These are phyloP conservation scores for Clarireedia monteithiana DNA, from an alignment of 2,329 filamentous ascomycete species.

Conservation along the genomic window DNA sequence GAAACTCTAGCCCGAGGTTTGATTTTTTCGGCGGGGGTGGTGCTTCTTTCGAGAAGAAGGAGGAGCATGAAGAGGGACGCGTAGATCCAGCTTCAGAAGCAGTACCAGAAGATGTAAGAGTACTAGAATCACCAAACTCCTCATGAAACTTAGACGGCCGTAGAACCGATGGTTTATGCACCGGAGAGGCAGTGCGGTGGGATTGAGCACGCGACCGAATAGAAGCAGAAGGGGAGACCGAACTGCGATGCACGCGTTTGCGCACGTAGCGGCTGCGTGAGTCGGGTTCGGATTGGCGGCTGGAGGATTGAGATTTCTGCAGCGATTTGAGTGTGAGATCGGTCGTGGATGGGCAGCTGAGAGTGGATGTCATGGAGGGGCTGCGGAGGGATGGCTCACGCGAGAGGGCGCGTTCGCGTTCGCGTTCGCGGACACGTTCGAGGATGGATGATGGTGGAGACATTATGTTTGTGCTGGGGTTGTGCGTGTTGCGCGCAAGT, in stretches of 20 bases:
- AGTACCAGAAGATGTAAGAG: too few species aligned
- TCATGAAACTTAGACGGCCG: too few species aligned
- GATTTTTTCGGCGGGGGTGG: too few species aligned
- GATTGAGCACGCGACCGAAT: too few species aligned
- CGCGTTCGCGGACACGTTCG: background rate
- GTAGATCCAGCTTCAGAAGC: too few species aligned
- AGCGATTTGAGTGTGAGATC: background rate
- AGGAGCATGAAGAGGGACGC: too few species aligned
- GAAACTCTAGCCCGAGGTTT: background rate
- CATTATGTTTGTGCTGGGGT: background rate
- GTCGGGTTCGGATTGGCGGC: background rate
- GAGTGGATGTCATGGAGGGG: background rate
- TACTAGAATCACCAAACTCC: too few species aligned
- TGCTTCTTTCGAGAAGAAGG: too few species aligned
- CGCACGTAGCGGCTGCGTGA: background rate
- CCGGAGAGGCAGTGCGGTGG: too few species aligned
- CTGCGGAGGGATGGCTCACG: background rate
- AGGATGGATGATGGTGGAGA: background rate
- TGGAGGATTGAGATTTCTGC: background rate
- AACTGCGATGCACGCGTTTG: too few species aligned
- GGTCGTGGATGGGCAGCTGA: background rate
- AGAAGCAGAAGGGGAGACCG: background rate
- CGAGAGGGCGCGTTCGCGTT: background rate
- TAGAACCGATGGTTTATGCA: too few species aligned
- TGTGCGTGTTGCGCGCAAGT: background rate